Evolutionary conservation across 768 basidiomycete species (phyloP), one percentile per base, ranked within the genome.

Genomic region (Collybia mongolica): DNA sequence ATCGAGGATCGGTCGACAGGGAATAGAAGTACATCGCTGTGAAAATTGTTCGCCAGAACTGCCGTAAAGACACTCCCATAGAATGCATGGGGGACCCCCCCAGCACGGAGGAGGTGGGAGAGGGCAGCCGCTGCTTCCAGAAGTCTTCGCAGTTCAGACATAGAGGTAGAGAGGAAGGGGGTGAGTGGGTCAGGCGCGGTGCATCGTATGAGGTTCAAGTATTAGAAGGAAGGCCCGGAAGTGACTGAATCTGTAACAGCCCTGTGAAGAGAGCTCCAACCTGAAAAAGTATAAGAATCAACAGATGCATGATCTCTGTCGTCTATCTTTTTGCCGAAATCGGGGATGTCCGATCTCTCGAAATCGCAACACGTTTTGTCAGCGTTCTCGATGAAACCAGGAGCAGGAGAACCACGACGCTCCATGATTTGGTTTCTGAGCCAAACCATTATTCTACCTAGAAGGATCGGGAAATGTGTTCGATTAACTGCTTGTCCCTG

Each of bases 81-180:
- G 67, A 93, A 92, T 24, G 90, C 91, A 61, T 93, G 90, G 8
- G 86, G 82, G 46, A 91, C 80, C 51, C 72, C 72, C 32, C 73
- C 70, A 29, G 74, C 67, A 54, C 61, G 70, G 45, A 93, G 81
- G 49, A 84, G 68, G 49, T 71, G 70, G 24, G 90, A 91, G 66
- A 93, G 86, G 51, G 86, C 82, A 42, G 73, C 69, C 35, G 91
- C 90, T 29, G 90, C 90, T 65, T 90, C 84, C 62, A 92, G 68
- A 57, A 92, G 81, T 66, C 90, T 77, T 60, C 75, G 72, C 46
- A 85, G 87, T 59, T 90, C 86, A 61, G 82, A 77, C 85, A 88
- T 88, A 55, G 58, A 66, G 53, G 36, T 46, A 39, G 49, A 47
- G 62, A 54, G 57, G 60, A 59, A 65, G 59, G 23, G 14, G 32